Evolutionary conservation across 2,329 filamentous ascomycete genomes (phyloP).

Genomic region (Fusarium siculi): DNA sequence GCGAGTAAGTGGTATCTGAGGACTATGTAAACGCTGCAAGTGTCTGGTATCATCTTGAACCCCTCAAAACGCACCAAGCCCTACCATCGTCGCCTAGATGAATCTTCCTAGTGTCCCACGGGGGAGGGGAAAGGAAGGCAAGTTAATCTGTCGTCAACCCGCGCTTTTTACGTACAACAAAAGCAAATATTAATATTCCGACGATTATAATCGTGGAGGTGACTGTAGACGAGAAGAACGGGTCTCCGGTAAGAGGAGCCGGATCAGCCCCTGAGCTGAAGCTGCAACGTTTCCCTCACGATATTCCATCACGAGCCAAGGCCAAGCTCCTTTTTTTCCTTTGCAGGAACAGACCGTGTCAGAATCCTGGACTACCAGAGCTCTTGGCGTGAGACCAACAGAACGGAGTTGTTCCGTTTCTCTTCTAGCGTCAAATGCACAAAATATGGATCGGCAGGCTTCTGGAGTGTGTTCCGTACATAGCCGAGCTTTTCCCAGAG

Average conservation of each 20-base stretch:
- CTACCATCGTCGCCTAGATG: slow-evolving; percentile 5
- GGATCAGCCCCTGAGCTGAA: slow-evolving; percentile 19
- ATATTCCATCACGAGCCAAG: neutral
- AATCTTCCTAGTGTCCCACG: slow-evolving; percentile 5
- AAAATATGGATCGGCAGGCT: slow-evolving; percentile 33
- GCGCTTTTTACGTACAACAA: slow-evolving; percentile 8
- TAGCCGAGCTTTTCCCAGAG: slow-evolving; percentile 33
- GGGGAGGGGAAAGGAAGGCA: slow-evolving; percentile 1
- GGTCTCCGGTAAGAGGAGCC: slow-evolving; percentile 8
- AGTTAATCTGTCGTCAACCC: neutral
- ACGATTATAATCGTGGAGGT: slow-evolving; percentile 1
- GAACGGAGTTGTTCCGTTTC: slow-evolving; percentile 29
- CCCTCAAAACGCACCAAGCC: slow-evolving; percentile 10
- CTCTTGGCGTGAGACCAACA: slow-evolving; percentile 15
- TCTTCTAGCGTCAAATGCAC: slow-evolving; percentile 21
- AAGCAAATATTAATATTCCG: neutral
- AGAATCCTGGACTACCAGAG: neutral
- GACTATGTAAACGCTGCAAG: neutral
- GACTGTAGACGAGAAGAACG: neutral
- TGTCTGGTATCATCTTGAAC: neutral
- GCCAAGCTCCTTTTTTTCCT: no score
- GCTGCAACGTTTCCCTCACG: neutral
- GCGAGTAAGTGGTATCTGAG: neutral
- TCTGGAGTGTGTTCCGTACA: slow-evolving; percentile 23
- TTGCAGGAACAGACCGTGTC: neutral